Conservation (phyloP, 371 early-diverging fungal genomes). For the Homolaphlyctis polyrhiza region DNA sequence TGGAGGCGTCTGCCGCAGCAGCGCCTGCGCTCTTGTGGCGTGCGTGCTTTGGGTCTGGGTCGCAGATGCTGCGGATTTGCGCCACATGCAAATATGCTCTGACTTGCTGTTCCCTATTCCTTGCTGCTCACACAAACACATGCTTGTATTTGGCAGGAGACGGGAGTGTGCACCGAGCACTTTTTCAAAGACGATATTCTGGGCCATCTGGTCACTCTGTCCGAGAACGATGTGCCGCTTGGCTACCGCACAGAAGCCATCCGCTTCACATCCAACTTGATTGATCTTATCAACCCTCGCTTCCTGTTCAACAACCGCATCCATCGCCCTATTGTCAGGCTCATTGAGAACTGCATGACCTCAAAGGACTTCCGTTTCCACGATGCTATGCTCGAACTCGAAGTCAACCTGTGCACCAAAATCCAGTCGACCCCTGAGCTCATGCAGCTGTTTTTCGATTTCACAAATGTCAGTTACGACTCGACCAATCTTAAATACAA, state of each 20-base stretch:
- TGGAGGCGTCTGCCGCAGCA: not conserved
- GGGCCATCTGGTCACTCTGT: conserved; percentile 68
- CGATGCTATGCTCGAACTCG: conserved; percentile 74
- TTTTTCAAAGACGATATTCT: conserved; percentile 80
- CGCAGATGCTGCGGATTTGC: not conserved
- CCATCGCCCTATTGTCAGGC: conserved; percentile 77
- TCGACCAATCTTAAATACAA: conserved; percentile 28
- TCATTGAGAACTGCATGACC: conserved; percentile 66
- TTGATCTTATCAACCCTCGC: conserved; percentile 78
- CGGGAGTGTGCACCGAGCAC: conserved; percentile 87
- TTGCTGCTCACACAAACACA: not conserved
- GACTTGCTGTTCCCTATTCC: conserved; percentile 9
- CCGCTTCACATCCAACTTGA: conserved; percentile 72
- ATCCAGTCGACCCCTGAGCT: conserved; percentile 85
- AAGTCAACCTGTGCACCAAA: conserved; percentile 82
- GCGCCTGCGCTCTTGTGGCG: not conserved
- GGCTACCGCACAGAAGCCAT: conserved; percentile 86
- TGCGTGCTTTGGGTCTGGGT: too few relatives aligned
- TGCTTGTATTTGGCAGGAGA: conserved; percentile 17
- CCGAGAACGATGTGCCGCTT: conserved; percentile 74
- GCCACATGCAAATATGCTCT: too few relatives aligned
- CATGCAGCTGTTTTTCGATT: conserved; percentile 27
- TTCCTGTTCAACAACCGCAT: conserved; percentile 87
- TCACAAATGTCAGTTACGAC: not conserved
- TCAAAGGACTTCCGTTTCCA: conserved; percentile 61